Evolutionary conservation across 192 early-diverging fungal genomes (phyloP), one percentile per base, ranked within the genome.

Genomic region (Coemansia javaensis): DNA sequence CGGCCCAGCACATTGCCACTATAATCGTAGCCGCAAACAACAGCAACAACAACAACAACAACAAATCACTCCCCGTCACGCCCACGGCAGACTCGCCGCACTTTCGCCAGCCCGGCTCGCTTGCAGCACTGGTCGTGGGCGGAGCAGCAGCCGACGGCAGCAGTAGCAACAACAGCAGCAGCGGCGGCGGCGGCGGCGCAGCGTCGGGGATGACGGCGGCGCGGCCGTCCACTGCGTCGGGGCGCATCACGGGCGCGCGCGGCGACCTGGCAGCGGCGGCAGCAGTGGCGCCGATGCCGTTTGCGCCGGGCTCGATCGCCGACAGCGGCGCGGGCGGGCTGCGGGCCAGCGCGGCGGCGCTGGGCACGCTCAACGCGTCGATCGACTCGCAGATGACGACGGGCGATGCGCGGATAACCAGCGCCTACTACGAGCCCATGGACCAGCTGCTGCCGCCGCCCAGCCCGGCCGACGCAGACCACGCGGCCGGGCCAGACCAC

Each of bases 351-450:
- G 25, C 31, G 27, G 25, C 35, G 8, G 32, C 24, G 30, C 20
- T 40, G 22, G 24, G 35, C 16, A 15, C 22, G 36, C 40, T 23
- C 50, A 52, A 52, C 32, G 23, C 39, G 32, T 52, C 50, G 15
- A 23, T 52, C 7, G 50, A 52, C 31, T 43, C 50, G 16, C 31
- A 42, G 32, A 5, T 30, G 28, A 30, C 28, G 28, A 30, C 28
- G 5, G 28, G 28, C 28, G 28, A 30, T 8, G 23, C 40, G 9
- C 40, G 33, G 20, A 28, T 32, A 20, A 36, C 30, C 1, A 44
- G 41, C 42, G 28, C 28, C 16, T 72, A 63, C 38, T 72, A 63
- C 17, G 59, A 61, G 40, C 61, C 68, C 12, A 64, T 59, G 67
- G 60, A 71, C 38, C 60, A 71, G 35, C 55, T 63, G 22, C 59